phyloP scores from a whole-genome alignment of 352 stramenopile species.

The Globisporangium solare region DNA sequence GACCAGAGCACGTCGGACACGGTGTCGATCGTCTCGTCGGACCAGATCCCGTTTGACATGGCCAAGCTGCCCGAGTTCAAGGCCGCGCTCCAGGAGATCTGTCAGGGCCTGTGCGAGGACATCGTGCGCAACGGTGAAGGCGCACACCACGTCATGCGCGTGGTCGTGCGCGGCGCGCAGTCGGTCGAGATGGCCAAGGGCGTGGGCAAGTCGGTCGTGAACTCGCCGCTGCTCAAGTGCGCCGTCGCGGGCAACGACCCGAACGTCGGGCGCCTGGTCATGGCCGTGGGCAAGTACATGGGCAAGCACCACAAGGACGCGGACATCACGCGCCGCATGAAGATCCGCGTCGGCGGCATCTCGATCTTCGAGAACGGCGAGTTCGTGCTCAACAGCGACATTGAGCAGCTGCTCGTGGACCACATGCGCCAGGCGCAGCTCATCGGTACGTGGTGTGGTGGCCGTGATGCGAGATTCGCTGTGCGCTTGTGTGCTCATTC shows the following conservation, averaged over 20 bases:
- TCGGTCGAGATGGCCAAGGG: constrained; percentile 79
- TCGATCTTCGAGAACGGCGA: constrained; percentile 94
- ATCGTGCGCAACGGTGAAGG: constrained; percentile 99
- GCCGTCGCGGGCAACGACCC: constrained; percentile 97
- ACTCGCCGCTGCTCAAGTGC: constrained; percentile 97
- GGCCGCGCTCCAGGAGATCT: constrained; percentile 89
- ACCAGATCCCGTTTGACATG: constrained; percentile 87
- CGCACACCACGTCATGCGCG: constrained; percentile 96
- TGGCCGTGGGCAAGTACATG: constrained; percentile 95
- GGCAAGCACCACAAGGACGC: constrained; percentile 89
- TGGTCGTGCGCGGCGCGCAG: constrained; percentile 85
- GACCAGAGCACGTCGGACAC: constrained; percentile 98
- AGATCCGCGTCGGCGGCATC: constrained; percentile 87
- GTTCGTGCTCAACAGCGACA: constrained; percentile 90
- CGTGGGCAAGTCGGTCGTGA: constrained; percentile 91
- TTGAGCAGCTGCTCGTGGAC: constrained; percentile 89
- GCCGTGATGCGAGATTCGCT: not conserved
- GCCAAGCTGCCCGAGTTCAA: constrained; percentile 88
- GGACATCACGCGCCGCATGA: constrained; percentile 76
- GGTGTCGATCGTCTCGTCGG: constrained; percentile 93
- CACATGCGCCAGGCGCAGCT: constrained; percentile 95
- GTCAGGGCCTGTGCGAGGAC: constrained; percentile 91
- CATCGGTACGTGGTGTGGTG: constrained; percentile 32
- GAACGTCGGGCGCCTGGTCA: constrained; percentile 96
- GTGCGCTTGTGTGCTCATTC: no score